Evolutionary conservation across 306 rosid species (phyloP).

Genomic region (Casuarina equisetifolia): DNA sequence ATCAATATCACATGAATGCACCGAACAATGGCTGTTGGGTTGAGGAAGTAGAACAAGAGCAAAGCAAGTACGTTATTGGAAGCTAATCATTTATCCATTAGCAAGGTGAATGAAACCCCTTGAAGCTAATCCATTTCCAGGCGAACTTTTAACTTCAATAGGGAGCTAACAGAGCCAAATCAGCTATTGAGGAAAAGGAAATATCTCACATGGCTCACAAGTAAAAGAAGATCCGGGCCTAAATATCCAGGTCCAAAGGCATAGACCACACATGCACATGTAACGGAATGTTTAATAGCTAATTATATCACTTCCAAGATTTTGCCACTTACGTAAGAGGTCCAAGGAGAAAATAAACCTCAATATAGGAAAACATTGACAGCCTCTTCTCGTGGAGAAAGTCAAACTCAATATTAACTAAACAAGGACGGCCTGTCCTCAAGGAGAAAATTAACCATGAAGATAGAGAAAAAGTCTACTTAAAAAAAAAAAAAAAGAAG

Average conservation of each 20-base stretch:
- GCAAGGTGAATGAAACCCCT: neutral
- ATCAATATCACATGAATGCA: neutral
- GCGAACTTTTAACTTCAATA: neutral
- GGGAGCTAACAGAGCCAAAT: neutral
- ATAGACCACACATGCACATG: neutral
- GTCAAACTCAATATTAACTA: neutral
- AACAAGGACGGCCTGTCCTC: neutral
- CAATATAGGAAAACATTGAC: neutral
- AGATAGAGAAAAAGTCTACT: neutral
- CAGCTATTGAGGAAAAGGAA: neutral
- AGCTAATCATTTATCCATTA: neutral
- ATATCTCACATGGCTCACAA: neutral
- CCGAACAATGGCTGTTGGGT: neutral
- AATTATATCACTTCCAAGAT: constrained; percentile 2
- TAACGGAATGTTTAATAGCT: neutral
- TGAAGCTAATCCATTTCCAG: neutral
- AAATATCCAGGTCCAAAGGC: neutral
- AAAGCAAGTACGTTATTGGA: neutral
- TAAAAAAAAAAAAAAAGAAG: neutral
- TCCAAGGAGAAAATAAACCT: neutral
- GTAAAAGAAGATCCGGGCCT: neutral
- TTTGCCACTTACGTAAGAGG: neutral
- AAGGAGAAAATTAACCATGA: neutral
- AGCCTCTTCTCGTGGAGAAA: neutral
- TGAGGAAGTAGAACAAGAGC: neutral